Conservation (phyloP, 345 rosid species). For the Euclidium syriacum region DNA sequence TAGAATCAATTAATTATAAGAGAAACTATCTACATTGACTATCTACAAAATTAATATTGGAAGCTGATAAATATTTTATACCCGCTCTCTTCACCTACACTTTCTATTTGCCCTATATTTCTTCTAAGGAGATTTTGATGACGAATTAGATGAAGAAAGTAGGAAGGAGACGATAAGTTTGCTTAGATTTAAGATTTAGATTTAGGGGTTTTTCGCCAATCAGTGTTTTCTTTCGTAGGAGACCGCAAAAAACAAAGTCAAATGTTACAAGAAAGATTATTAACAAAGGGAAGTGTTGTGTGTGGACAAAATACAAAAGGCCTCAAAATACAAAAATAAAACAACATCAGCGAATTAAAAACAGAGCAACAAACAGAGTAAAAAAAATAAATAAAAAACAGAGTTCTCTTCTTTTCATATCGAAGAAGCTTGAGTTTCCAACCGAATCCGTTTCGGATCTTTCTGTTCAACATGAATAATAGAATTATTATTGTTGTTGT, state of each 20-base stretch:
- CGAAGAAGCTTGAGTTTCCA: constrained; percentile 60
- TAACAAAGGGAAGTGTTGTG: constrained; percentile 15
- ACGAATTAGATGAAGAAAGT: no score
- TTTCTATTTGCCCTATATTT: no score
- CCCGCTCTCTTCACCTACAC: no score
- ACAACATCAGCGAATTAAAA: constrained; percentile 21
- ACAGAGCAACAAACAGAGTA: neutral
- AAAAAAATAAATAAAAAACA: neutral
- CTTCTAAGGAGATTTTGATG: no score
- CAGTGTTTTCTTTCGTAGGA: no score
- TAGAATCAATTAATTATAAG: no score
- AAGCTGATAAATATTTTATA: no score
- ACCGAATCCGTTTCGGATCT: constrained; percentile 73
- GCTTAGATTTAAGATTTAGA: no score
- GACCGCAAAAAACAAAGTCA: constrained; percentile 13
- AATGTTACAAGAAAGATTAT: constrained; percentile 26
- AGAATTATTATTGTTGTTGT: constrained; percentile 20
- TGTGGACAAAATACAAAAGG: constrained; percentile 19
- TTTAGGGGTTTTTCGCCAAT: no score
- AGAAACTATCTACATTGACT: no score
- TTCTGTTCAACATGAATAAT: constrained; percentile 57
- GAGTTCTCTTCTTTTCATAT: constrained; percentile 30
- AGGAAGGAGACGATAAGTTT: no score
- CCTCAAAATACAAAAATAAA: constrained; percentile 20
- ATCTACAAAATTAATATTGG: no score